Evolutionary conservation across 179 eudicot species (phyloP).

Genomic region (Actinidia arguta): DNA sequence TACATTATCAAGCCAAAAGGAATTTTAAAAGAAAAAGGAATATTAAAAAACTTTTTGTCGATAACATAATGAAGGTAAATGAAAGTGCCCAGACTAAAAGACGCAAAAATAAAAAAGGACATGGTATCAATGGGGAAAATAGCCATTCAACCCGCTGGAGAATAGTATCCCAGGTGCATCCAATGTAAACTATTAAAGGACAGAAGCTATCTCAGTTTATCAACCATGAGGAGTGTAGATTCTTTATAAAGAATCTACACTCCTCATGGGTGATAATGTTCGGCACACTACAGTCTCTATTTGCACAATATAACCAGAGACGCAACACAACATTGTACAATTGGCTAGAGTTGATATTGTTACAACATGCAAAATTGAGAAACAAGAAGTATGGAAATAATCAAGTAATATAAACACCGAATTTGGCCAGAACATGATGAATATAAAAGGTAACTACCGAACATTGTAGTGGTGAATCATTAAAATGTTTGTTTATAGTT

Average conservation of each 20-base stretch:
- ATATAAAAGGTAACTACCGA: not conserved
- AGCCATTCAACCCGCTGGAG: too few species aligned
- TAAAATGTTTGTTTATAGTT: not conserved
- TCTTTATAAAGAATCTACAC: not conserved
- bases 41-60: not conserved
- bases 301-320: not conserved
- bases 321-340: not conserved
- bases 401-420: not conserved
- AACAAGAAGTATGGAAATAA: not conserved
- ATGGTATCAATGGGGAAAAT: not conserved
- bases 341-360: not conserved
- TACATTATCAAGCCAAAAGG: constrained; percentile 11
- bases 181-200: too few species aligned
- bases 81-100: not conserved
- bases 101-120: not conserved
- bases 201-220: too few species aligned
- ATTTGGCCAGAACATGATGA: not conserved
- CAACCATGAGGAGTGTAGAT: too few species aligned
- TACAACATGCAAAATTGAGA: not conserved
- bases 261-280: not conserved
- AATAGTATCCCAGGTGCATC: too few species aligned
- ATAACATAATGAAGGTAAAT: not conserved
- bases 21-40: not conserved
- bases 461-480: not conserved
- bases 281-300: not conserved